phyloP scores from a whole-genome alignment of 306 rosid genomes.

The Prunus fruticosa region DNA sequence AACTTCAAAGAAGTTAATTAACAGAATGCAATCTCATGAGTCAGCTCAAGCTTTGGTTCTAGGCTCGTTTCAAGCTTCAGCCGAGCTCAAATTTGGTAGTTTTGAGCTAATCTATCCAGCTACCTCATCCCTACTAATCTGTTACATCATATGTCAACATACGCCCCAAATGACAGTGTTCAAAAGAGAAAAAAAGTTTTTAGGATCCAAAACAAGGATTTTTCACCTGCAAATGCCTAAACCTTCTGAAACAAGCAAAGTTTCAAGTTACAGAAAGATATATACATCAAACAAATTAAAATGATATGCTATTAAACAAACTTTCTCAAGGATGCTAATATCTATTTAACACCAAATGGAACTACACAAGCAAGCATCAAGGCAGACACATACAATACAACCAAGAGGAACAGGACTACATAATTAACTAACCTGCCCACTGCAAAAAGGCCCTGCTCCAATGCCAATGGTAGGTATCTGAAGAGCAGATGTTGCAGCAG shows the following conservation, averaged over 20 bases:
- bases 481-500: conserved; percentile 82
- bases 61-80: background rate
- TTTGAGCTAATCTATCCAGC: background rate
- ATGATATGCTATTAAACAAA: background rate
- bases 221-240: background rate
- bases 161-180: background rate
- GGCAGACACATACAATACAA: background rate
- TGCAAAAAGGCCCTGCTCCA: conserved; percentile 96
- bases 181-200: background rate
- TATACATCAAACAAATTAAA: background rate
- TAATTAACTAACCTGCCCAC: conserved; percentile 70
- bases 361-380: conserved; percentile 3
- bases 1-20: background rate
- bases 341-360: conserved; percentile 2
- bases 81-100: background rate
- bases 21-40: background rate
- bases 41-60: background rate
- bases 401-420: background rate
- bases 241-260: background rate
- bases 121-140: background rate
- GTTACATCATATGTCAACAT: background rate
- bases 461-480: conserved; percentile 84
- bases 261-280: background rate
- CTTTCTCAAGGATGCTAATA: background rate
- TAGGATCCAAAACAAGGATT: background rate